phyloP scores from a whole-genome alignment of 2,329 filamentous ascomycete species.

The Colletotrichum sp. region DNA sequence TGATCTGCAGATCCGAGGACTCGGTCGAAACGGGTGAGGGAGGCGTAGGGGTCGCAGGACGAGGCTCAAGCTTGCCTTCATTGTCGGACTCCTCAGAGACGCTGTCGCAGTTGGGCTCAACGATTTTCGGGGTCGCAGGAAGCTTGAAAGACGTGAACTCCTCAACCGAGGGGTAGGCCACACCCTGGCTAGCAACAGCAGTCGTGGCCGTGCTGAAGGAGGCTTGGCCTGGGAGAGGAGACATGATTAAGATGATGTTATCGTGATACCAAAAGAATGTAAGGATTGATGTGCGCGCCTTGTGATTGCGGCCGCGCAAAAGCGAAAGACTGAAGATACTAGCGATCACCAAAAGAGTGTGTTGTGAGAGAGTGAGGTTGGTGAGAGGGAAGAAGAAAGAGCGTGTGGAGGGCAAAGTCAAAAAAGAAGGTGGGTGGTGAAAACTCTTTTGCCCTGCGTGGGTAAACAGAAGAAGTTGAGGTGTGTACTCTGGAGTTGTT shows the following conservation, averaged over 20 bases:
- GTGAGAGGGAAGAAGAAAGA: background rate
- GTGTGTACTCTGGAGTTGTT: background rate
- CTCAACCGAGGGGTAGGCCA: background rate
- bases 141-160: constrained; percentile 5
- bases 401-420: background rate
- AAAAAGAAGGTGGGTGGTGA: background rate
- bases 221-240: background rate
- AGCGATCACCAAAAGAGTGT: background rate
- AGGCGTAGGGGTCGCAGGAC: background rate
- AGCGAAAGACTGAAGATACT: background rate
- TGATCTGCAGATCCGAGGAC: background rate
- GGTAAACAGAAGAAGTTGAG: background rate
- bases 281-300: background rate
- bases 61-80: background rate
- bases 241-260: background rate
- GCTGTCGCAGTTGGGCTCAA: background rate
- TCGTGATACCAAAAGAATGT: background rate
- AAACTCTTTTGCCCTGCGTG: background rate
- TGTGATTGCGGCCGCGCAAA: background rate
- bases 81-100: background rate
- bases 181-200: background rate
- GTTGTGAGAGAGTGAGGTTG: background rate
- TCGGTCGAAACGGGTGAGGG: constrained; percentile 5
- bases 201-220: constrained; percentile 8
- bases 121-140: background rate